A percentile compares a stretch with the other conserved stretches of the same genome.
Evolutionary conservation across 768 basidiomycete species (phyloP).

Genomic region (Mycena galericulata): DNA sequence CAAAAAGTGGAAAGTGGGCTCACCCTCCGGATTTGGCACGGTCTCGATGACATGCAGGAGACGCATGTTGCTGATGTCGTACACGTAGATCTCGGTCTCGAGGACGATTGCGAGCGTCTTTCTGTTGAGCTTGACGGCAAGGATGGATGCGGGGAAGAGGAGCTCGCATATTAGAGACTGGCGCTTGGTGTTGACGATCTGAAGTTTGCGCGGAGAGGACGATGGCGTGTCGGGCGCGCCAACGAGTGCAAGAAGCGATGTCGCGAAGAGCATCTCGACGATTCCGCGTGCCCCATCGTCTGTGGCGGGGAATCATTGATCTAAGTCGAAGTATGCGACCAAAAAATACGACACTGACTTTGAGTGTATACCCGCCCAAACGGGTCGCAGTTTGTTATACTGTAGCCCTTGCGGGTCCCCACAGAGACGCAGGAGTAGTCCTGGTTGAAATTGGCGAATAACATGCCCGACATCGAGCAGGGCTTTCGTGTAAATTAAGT

Average conservation of each 20-base stretch:
- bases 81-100: conserved; percentile 98
- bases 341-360: conserved; percentile 67
- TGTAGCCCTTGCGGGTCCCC: conserved; percentile 95
- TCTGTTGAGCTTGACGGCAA: conserved; percentile 97
- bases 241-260: conserved; percentile 95
- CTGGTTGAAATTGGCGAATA: conserved; percentile 97
- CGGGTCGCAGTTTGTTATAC: conserved; percentile 98
- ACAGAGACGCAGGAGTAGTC: conserved; percentile 96
- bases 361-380: conserved; percentile 96
- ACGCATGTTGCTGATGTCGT: conserved; percentile 99
- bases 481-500: too few species aligned
- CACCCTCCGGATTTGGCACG: conserved; percentile 94
- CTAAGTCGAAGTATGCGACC: background rate
- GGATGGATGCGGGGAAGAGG: conserved; percentile 95
- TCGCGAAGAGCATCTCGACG: conserved; percentile 99
- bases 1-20: conserved; percentile 28
- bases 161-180: conserved; percentile 99
- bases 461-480: conserved; percentile 56
- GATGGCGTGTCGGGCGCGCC: conserved; percentile 94
- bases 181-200: conserved; percentile 99
- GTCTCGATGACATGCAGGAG: conserved; percentile 98
- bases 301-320: conserved; percentile 49
- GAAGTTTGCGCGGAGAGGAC: conserved; percentile 91
- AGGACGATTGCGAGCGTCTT: conserved; percentile 96
- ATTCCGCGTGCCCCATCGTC: conserved; percentile 96